Base-by-base conservation (phyloP, 257 asterid species). In the Craterostigma plantagineum region DNA sequence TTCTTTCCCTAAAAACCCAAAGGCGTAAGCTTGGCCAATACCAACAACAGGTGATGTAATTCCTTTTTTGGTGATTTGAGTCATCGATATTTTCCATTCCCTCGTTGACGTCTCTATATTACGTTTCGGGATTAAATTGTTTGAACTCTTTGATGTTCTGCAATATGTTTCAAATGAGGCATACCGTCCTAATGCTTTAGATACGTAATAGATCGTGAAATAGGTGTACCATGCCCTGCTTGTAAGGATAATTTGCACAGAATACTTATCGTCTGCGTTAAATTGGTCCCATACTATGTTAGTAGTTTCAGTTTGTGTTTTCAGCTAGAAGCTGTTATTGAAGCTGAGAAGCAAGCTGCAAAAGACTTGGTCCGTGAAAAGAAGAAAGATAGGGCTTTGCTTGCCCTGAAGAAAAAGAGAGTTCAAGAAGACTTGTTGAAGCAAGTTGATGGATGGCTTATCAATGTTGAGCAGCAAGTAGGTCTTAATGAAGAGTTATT, bases 1-100 rank as follows among this genome's bases (percentile, higher is more conserved):
- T 90, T 53, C 94, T 83, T 27, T 75, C 95, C 51, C 92, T 90
- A 56, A 90, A 79, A 69, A 90, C 99, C 52, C 99, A 90, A 51
- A 57, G 99, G 72, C 93, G 98, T 18, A 83, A 77, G 71, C 94
- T 90, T 56, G 95, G 75, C 38, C 94, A 75, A 63, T 77, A 90
- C 62, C 98, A 90, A 68, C 87, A 67, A 45, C 81, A 77, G 95
- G 98, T 82, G n/a, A 33, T 46, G 48, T 16, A 46, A 16, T 48
- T 18, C 0, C 10, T 7, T 51, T 16, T 16, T 42, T 23, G 17
- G 4, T 53, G 13, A 7, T 9, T n/a, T 45, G 15, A 42, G 12
- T 16, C 42, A 16, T 10, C 14, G 36, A 23, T 23, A 23, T 23
- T 2, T 23, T 23, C 6, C 30, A 23, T 2, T 23, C 30, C 30